phyloP scores from a whole-genome alignment of 208 protist genomes.

The Wallacemonas sp. region DNA sequence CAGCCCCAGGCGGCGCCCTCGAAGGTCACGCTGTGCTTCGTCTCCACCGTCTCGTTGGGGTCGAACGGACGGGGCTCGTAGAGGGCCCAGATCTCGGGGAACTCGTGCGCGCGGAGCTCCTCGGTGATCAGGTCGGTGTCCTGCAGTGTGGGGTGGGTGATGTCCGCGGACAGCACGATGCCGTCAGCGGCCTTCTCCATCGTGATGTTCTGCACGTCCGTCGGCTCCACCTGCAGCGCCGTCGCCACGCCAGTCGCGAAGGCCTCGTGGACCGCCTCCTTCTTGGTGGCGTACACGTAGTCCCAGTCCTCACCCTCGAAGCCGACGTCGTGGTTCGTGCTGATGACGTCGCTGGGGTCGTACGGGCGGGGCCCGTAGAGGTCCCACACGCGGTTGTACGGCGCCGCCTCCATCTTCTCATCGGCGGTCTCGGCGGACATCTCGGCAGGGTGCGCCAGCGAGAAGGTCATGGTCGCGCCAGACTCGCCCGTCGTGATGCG shows the following conservation, averaged over 20 bases:
- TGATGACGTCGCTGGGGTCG: conserved; percentile 23
- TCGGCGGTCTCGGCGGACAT: conserved; percentile 13
- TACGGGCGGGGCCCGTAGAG: conserved; percentile 26
- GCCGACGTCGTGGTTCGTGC: conserved; percentile 16
- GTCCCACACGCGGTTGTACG: conserved; percentile 23
- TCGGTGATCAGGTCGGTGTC: conserved; percentile 25
- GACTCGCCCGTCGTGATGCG: conserved; percentile 15
- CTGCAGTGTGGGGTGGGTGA: conserved; percentile 22
- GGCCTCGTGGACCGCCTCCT: conserved; percentile 21
- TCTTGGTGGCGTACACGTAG: conserved; percentile 19
- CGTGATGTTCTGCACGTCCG: conserved; percentile 21
- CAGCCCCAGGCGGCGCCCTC: conserved; percentile 62
- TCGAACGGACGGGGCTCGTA: conserved; percentile 44
- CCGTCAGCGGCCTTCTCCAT: conserved; percentile 24
- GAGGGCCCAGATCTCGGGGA: conserved; percentile 44
- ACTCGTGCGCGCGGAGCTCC: conserved; percentile 32
- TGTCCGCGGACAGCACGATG: conserved; percentile 18
- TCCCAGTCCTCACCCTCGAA: conserved; percentile 23
- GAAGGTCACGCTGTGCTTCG: conserved; percentile 49
- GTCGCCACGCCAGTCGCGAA: conserved; percentile 23
- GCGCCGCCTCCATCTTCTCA: conserved; percentile 13
- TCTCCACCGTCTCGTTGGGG: conserved; percentile 30
- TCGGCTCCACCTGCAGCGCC: conserved; percentile 22
- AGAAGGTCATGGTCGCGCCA: conserved; percentile 21
- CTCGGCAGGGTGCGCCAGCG: conserved; percentile 7